Percentiles rank a stretch among this genome's conserved stretches.
phyloP scores from a whole-genome alignment of 805 yeast species.

The Alloascoidea hylecoeti region DNA sequence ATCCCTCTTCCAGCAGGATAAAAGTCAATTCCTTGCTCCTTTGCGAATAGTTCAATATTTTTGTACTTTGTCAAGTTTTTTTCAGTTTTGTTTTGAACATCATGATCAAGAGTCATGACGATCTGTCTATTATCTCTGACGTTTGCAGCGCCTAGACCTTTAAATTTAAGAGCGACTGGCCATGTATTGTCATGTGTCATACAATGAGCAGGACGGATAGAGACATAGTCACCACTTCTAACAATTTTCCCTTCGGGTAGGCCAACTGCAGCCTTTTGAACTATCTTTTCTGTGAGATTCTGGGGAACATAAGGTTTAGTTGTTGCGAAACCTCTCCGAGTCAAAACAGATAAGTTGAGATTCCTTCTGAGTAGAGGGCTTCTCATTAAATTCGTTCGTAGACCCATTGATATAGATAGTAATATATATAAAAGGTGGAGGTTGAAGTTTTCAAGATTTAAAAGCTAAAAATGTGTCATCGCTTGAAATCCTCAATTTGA shows the following conservation, averaged over 20 bases:
- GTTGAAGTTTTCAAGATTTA: no score
- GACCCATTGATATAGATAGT: no score
- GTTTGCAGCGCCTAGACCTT: slow-evolving; percentile 80
- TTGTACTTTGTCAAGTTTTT: slow-evolving; percentile 78
- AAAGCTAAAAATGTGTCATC: no score
- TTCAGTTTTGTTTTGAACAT: slow-evolving; percentile 86
- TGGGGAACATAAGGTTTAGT: slow-evolving; percentile 30
- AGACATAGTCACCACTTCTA: slow-evolving; percentile 85
- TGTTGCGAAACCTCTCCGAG: background rate
- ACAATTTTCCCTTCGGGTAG: slow-evolving; percentile 64
- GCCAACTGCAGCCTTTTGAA: slow-evolving; percentile 85
- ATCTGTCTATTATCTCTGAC: slow-evolving; percentile 82
- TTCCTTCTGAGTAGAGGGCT: no score
- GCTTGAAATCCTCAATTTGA: no score
- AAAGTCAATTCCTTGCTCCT: slow-evolving; percentile 84
- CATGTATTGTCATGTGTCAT: slow-evolving; percentile 99
- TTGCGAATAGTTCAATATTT: slow-evolving; percentile 84
- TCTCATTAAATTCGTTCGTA: no score
- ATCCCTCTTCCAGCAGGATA: slow-evolving; percentile 99
- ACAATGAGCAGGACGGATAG: slow-evolving; percentile 91
- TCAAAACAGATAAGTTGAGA: no score
- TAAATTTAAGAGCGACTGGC: slow-evolving; percentile 97
- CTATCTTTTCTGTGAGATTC: slow-evolving; percentile 90
- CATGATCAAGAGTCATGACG: slow-evolving; percentile 95
- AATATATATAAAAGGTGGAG: no score